Evolutionary conservation across 2,329 filamentous ascomycete species (phyloP).

Genomic region (Penicillium digitatum): DNA sequence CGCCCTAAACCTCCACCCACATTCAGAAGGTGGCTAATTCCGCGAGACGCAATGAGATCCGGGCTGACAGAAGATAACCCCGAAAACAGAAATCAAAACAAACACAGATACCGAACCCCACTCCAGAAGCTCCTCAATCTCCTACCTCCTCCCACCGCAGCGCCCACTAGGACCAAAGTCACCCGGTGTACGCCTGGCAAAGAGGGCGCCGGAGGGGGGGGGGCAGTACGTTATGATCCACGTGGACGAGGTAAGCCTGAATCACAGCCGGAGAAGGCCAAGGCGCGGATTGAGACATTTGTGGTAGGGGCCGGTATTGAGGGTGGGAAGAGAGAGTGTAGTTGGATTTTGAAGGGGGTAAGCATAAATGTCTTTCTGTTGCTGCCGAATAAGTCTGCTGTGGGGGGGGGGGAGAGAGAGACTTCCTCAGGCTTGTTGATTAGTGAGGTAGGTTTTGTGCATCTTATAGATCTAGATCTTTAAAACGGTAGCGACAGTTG

Average conservation of each 20-base stretch:
- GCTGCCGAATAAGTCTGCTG: constrained; percentile 45
- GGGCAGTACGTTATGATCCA: constrained; percentile 64
- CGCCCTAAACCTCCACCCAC: constrained; percentile 49
- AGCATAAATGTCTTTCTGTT: constrained; percentile 64
- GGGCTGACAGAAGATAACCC: too few species aligned
- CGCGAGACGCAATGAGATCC: constrained; percentile 57
- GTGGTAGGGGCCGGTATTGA: constrained; percentile 58
- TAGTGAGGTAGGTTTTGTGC: constrained; percentile 49
- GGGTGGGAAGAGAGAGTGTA: constrained; percentile 59
- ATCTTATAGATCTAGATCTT: neutral
- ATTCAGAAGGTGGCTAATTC: constrained; percentile 65
- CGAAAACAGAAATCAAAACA: too few species aligned
- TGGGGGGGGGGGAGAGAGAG: too few species aligned
- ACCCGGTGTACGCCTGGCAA: constrained; percentile 64
- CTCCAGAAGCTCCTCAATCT: constrained; percentile 59
- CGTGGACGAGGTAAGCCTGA: constrained; percentile 23
- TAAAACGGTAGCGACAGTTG: neutral
- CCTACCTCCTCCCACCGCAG: constrained; percentile 59
- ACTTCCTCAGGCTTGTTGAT: constrained; percentile 47
- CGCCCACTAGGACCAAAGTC: constrained; percentile 56
- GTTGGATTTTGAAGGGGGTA: constrained; percentile 66
- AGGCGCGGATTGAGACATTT: constrained; percentile 57
- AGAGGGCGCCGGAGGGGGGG: too few species aligned
- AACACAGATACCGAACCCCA: constrained; percentile 34
- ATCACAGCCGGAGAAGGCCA: neutral